phyloP scores from a whole-genome alignment of 1,284 basidiomycete genomes.

The Peniophora sp. region DNA sequence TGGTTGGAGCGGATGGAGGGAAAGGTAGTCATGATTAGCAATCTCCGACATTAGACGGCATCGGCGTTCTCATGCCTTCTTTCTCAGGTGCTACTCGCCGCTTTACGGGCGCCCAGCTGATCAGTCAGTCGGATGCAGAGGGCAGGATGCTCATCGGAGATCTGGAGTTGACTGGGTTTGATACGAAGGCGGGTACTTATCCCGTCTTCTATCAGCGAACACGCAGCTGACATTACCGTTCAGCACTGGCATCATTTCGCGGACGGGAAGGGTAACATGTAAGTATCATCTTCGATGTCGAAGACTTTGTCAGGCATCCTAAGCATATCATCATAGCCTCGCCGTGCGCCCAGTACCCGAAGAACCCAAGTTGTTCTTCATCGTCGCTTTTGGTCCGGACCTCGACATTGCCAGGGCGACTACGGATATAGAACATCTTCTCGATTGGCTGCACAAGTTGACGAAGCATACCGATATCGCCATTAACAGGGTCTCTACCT shows the following conservation, averaged over 20 bases:
- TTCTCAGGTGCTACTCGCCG: not conserved
- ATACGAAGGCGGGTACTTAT: slow-evolving; percentile 12
- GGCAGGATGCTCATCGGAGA: slow-evolving; percentile 23
- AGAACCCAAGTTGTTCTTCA: no score
- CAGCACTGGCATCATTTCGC: slow-evolving; percentile 24
- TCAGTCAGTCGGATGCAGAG: slow-evolving; percentile 18
- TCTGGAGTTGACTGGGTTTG: slow-evolving; percentile 18
- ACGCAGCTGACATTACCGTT: not conserved
- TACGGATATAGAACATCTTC: no score
- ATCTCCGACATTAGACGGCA: no score
- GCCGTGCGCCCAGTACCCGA: no score
- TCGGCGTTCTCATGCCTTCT: no score
- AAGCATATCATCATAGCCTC: not conserved
- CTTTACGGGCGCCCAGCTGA: slow-evolving; percentile 16
- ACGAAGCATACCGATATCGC: no score
- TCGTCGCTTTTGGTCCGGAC: no score
- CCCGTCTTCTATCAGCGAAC: not conserved
- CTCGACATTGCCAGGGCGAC: no score
- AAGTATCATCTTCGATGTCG: slow-evolving; percentile 1
- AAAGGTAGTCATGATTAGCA: no score
- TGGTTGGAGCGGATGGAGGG: slow-evolving; percentile 31
- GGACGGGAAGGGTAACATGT: slow-evolving; percentile 11
- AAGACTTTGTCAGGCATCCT: not conserved
- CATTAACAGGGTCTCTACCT: no score
- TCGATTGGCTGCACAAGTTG: no score